Evolutionary conservation across 2,329 filamentous ascomycete genomes (phyloP), one percentile per base, ranked within the genome.

Genomic region (Chaetomium strumarium): DNA sequence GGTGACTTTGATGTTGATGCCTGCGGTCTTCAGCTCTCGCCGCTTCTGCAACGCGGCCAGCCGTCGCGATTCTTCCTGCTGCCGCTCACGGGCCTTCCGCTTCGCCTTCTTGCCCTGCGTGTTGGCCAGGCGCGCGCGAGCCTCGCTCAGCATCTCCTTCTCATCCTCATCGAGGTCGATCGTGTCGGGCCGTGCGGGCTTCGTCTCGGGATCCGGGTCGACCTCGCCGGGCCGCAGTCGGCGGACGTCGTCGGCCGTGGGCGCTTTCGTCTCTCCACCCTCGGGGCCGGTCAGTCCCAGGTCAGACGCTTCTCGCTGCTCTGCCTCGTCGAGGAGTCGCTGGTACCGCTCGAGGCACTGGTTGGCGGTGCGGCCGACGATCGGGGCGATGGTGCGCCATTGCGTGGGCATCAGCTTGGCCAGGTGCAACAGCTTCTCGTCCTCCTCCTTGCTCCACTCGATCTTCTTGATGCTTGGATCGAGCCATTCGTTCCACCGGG

Each of bases 31-130:
- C 60, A 99, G 81, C 72, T 99, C 93, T 62, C 93, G 83, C 37
- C 93, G 84, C 75, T 99, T 99, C 74, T 97, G 93, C 57, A 99
- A 74, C 36, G 92, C 83, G 1, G 93, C 93, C 57, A 99, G 72
- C 51, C 93, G 82, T 55, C 92, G 83, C 13, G 91, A 96, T 73
- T 97, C 92, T 67, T 99, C 93, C 61, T 99, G 80, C 67, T 97
- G 92, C 58, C 93, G 81, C 71, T 99, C 93, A 64, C 93, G 83
- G 33, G 93, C 93, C 77, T 99, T 99, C 61, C 93, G 78, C 77
- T 99, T 99, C 7, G 93, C 93, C 75, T 99, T 99, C 74, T 99
- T 99, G 67, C 93, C 93, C 71, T 97, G 93, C 11, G 93, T 97
- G 65, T 99, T 99, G 58, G 93, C 93, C 59, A 99, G 75, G 73